These are phyloP conservation scores for Trichoderma gracile DNA, from an alignment of 2,329 filamentous ascomycete species.

Conservation along the genomic window DNA sequence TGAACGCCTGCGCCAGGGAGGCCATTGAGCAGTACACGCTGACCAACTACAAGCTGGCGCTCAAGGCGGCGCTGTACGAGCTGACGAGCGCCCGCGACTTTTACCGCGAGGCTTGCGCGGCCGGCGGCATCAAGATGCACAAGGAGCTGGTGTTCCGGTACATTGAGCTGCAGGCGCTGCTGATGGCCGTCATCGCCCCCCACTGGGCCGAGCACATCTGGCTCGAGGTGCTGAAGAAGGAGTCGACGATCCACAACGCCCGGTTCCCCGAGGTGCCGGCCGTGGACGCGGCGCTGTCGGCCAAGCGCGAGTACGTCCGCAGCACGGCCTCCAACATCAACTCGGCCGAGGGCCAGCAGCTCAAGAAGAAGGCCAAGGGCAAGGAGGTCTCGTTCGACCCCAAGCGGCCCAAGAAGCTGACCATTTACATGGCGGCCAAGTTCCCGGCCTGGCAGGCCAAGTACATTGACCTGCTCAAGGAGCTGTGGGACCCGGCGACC, in stretches of 20 bases:
- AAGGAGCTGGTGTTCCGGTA: slow-evolving; percentile 75
- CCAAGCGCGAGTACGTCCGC: slow-evolving; percentile 80
- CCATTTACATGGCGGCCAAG: slow-evolving; percentile 75
- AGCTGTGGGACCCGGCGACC: slow-evolving; percentile 63
- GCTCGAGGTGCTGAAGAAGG: slow-evolving; percentile 83
- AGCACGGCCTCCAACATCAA: slow-evolving; percentile 72
- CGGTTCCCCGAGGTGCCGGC: slow-evolving; percentile 58
- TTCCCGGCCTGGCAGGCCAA: slow-evolving; percentile 92
- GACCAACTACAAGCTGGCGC: slow-evolving; percentile 76
- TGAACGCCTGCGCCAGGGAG: slow-evolving; percentile 80
- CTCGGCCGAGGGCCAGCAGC: slow-evolving; percentile 76
- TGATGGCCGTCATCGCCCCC: slow-evolving; percentile 81
- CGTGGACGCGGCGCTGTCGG: slow-evolving; percentile 67
- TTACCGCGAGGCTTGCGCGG: slow-evolving; percentile 80
- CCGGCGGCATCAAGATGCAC: slow-evolving; percentile 83
- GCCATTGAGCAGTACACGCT: slow-evolving; percentile 75
- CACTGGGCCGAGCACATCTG: slow-evolving; percentile 96
- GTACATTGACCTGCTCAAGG: slow-evolving; percentile 77
- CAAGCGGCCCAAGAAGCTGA: slow-evolving; percentile 87
- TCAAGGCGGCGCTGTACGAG: slow-evolving; percentile 87
- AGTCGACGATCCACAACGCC: slow-evolving; percentile 75
- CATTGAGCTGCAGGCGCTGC: slow-evolving; percentile 80
- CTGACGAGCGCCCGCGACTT: slow-evolving; percentile 84
- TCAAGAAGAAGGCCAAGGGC: slow-evolving; percentile 91
- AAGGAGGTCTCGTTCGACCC: slow-evolving; percentile 84